Percentiles rank a stretch among this genome's conserved stretches.
These are phyloP conservation scores for Peterozyma xylosa DNA, from an alignment of 805 yeast species.

Conservation along the genomic window DNA sequence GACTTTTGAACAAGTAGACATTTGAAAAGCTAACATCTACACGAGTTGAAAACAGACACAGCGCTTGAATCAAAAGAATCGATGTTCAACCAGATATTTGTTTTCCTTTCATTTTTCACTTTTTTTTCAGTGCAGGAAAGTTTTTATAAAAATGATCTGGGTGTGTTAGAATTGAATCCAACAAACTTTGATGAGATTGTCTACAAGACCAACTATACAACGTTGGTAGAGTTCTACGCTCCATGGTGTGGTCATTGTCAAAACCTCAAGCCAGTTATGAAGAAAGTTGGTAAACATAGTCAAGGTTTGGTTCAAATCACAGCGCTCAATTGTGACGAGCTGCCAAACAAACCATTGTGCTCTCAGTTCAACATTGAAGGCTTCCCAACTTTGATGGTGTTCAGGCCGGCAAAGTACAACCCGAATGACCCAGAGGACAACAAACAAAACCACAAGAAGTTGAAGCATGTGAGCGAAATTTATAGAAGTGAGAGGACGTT, in stretches of 20 bases:
- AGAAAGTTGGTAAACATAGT: constrained; percentile 54
- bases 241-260: constrained; percentile 98
- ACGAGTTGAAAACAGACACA: no score
- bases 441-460: constrained; percentile 8
- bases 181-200: constrained; percentile 61
- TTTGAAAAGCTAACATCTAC: no score
- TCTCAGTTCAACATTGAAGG: constrained; percentile 58
- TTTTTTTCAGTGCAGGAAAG: constrained; percentile 9
- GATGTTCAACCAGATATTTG: no score
- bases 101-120: no score
- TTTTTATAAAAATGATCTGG: constrained; percentile 31
- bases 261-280: constrained; percentile 55
- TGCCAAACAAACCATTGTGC: constrained; percentile 63
- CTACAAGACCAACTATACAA: constrained; percentile 62
- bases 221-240: constrained; percentile 86
- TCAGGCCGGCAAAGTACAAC: constrained; percentile 67
- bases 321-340: constrained; percentile 81
- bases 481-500: constrained; percentile 58
- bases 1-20: no score
- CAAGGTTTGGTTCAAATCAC: constrained; percentile 58
- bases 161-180: constrained; percentile 50
- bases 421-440: constrained; percentile 11
- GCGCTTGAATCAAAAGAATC: no score
- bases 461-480: constrained; percentile 42
- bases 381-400: constrained; percentile 77